Evolutionary conservation across 2,329 filamentous ascomycete genomes (phyloP), one percentile per base, ranked within the genome.

Genomic region (Aspergillus intermedius): DNA sequence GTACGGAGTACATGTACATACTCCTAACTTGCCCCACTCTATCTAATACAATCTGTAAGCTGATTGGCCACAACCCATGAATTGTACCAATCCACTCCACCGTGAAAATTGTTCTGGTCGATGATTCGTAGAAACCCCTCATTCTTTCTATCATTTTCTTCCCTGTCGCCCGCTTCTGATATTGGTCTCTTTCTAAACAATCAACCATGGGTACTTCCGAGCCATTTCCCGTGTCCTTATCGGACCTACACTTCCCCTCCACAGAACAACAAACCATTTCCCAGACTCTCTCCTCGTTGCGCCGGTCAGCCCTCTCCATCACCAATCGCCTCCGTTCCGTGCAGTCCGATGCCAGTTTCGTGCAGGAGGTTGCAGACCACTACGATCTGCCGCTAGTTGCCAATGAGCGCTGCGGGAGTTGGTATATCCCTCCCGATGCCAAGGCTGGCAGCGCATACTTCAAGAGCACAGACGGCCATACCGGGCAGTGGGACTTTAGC

Each of bases 391-490:
- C 90, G 0, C 74, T 97, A 1, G 76, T 97, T 12, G 90, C 91
- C 25, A 98, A 98, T 64, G 91, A 97, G 74, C 81, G 93, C 51
- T 97, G 93, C 66, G 93, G 93, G 0, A 91, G 88, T 69, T 98
- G 93, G 93, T 97, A 97, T 66, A 86, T 97, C 22, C 70, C 73
- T 2, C 84, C 84, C 0, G 67, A 67, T 6, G 61, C 62, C 22
- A 93, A 91, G 68, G 71, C 65, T 1, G 87, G 81, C 28, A 90
- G 87, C 55, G 88, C 86, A 28, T 98, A 97, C 70, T 98, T 97
- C 72, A 98, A 98, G 76, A 95, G 88, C 70, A 98, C 93, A 2
- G 93, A 98, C 71, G 93, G 93, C 1, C 93, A 98, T 67, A 83
- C 84, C 46, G 84, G 88, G 7, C 84, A 94, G 62, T 98, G 93